phyloP scores from a whole-genome alignment of 1,284 basidiomycete genomes.

The Leccinum huronense region DNA sequence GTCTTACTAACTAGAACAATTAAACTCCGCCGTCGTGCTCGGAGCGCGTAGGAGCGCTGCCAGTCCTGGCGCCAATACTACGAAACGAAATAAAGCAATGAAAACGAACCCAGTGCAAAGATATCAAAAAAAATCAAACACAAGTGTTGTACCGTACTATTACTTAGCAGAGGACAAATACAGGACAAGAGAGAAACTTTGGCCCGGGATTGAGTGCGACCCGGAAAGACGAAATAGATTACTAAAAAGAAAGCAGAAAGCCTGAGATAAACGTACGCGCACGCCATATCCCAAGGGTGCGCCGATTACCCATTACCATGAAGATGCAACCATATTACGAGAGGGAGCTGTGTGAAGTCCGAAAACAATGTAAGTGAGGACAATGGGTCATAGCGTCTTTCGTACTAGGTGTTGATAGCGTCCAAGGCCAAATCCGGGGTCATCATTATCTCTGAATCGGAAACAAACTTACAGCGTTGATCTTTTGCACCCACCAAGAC shows the following conservation, averaged over 20 bases:
- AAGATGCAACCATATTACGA: not conserved
- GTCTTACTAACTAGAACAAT: too few relatives aligned
- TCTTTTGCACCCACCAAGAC: conserved; percentile 56
- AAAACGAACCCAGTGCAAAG: not conserved
- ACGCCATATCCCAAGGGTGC: not conserved
- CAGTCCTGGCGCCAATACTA: too few relatives aligned
- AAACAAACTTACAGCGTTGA: conserved; percentile 32
- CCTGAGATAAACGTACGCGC: not conserved
- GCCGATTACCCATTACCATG: not conserved
- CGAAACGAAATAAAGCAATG: too few relatives aligned
- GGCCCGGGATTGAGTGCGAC: not conserved
- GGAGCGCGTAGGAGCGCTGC: too few relatives aligned
- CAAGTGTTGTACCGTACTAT: not conserved
- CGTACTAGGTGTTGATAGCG: not conserved
- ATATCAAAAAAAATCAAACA: not conserved
- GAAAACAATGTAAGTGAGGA: not conserved
- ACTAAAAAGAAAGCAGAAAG: not conserved
- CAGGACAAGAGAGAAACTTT: not conserved
- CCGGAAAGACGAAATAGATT: not conserved
- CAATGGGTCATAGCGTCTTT: not conserved
- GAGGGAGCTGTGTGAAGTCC: not conserved
- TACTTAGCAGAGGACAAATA: not conserved
- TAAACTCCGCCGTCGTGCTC: too few relatives aligned
- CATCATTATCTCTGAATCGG: not conserved
- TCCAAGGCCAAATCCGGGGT: not conserved